A percentile compares a stretch with the other conserved stretches of the same genome.
These are phyloP conservation scores for Leccinum pellstonianum DNA, from an alignment of 768 basidiomycete species.

Conservation along the genomic window DNA sequence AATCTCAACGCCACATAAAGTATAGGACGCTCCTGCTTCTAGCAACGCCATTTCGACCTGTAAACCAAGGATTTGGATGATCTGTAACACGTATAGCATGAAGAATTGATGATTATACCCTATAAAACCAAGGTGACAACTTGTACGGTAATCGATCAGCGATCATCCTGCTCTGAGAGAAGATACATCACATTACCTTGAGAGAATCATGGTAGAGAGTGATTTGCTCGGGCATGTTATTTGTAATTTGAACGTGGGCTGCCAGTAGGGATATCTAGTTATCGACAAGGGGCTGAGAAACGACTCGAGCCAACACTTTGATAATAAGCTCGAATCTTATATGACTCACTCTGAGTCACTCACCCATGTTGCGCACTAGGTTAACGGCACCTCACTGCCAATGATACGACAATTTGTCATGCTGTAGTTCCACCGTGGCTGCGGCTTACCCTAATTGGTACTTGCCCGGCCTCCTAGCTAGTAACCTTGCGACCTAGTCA, in stretches of 20 bases:
- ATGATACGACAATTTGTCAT: too few relatives aligned
- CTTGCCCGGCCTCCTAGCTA: too few relatives aligned
- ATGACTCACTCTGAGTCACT: too few relatives aligned
- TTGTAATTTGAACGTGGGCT: not conserved
- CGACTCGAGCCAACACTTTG: not conserved
- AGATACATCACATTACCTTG: conserved; percentile 33
- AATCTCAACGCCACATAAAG: conserved; percentile 54
- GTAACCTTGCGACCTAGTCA: too few relatives aligned
- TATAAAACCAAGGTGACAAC: conserved; percentile 56
- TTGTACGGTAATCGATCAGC: conserved; percentile 17
- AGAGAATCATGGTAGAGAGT: conserved; percentile 40
- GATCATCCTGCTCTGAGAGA: not conserved
- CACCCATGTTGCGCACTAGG: too few relatives aligned
- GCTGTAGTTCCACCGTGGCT: too few relatives aligned
- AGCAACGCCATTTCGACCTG: conserved; percentile 59
- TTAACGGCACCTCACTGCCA: not conserved
- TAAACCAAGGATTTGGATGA: not conserved
- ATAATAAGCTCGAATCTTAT: too few relatives aligned
- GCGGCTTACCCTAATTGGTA: too few relatives aligned
- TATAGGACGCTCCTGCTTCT: conserved; percentile 50
- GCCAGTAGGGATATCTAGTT: not conserved
- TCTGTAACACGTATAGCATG: not conserved
- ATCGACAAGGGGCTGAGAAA: not conserved
- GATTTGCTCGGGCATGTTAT: conserved; percentile 29
- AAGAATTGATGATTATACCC: conserved; percentile 34